Evolutionary conservation across 2,329 filamentous ascomycete genomes (phyloP), one percentile per base, ranked within the genome.

Genomic region (Mycosphaerella sp.): DNA sequence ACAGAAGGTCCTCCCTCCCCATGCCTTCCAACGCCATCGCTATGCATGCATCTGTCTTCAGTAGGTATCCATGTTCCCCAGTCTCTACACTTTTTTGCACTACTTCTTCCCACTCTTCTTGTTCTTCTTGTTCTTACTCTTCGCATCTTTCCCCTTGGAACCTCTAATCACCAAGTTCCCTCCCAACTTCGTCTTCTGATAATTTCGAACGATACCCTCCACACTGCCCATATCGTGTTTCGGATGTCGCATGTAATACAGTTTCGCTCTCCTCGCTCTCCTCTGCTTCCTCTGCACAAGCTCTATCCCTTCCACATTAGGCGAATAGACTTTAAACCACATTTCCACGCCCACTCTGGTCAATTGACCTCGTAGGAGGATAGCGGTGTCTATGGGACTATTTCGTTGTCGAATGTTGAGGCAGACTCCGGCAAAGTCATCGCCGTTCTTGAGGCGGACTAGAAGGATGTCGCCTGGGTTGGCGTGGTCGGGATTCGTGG

Each of bases 241-340:
- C 55, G 87, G 83, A 77, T 91, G 78, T 72, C 91, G 82, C 86
- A 98, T 87, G 73, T 92, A 97, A 66, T 88, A 95, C 71, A 98
- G 77, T 63, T 89, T 80, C 26, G 91, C 92, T 66, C 93, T 82
- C 69, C 91, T 85, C 61, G 89, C 89, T 71, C 89, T 82, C 85
- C 90, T 93, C 67, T 82, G 80, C 60, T 83, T 80, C 65, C 92
- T 79, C 81, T 95, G 89, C 72, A 97, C 87, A 64, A 98, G 86
- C 74, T 98, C 92, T 67, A 98, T 89, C 60, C 88, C 89, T 69
- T 87, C 83, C 32, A 97, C 86, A 68, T 88, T 86, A 57, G 92
- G 92, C 68, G 83, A 88, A 77, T 93, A 97, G 55, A 97, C 79
- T 78, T 98, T 98, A 74, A 87, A 90, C 85, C 89, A 95, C 89